Base-by-base conservation (phyloP, 352 stramenopile genomes). In the Phytophthora citricola region DNA sequence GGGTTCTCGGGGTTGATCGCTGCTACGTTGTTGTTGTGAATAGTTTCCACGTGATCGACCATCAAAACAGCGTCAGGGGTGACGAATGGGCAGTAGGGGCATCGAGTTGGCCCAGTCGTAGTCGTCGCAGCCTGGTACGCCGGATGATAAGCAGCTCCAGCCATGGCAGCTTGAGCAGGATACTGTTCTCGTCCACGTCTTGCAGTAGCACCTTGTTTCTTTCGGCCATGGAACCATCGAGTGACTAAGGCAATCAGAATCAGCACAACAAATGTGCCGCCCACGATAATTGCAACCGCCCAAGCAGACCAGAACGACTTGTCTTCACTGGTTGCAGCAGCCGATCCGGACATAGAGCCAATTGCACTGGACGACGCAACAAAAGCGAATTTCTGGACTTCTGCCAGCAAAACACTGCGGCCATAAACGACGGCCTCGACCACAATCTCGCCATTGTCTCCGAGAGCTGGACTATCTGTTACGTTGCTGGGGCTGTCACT, bases 341-440 rank as follows among this genome's bases (percentile, higher is more conserved):
- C 58, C 7, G 63, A 75, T 8, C 55, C 73, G 14, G 69, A 81
- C 8, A 76, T 79, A 6, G 80, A 87, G 20, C 82, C 84, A 20
- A 93, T 93, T 15, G 78, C 75, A 45, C 78, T 91, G n/a, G 83
- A 91, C 5, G 87, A 93, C 32, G 87, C 87, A 4, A 94, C 87
- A 31, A 94, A 92, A 8, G 87, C 79, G 45, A 93, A 94, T 32
- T 73, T 64, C 60, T 94, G 87, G 2, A 69, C 58, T 32, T 87
- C 76, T 2, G 79, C 73, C 4, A 79, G 51, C 56, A 92, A 45
- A 17, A 94, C 78, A 39, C 83, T 91, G 24, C 73, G 79, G 0
- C 87, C 87, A 12, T 82, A 87, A 8, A 94, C 69, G 17, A 89
- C 78, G 10, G 83, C 87, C 32, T 94, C 83, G 4, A 94, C 85